A percentile compares a stretch with the other conserved stretches of the same genome.
Conservation (phyloP, 768 basidiomycete genomes). For the Lentinula boryana region DNA sequence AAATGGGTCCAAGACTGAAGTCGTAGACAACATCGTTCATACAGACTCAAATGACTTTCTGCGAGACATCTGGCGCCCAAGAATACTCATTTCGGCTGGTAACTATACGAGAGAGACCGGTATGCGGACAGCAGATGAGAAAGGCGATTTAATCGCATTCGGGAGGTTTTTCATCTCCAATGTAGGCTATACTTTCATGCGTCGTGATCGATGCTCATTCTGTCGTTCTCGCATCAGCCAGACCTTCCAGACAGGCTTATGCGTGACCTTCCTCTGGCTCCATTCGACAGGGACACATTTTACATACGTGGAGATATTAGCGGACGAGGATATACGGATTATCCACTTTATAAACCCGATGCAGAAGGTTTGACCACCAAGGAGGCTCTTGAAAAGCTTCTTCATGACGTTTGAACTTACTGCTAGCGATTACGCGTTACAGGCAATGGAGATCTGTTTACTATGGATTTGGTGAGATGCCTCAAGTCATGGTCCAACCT, state of each 20-base stretch:
- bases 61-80: slow-evolving; percentile 28
- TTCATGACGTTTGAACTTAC: background rate
- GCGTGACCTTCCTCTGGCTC: slow-evolving; percentile 17
- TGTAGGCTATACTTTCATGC: slow-evolving; percentile 19
- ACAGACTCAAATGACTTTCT: slow-evolving; percentile 27
- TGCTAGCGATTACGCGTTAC: background rate
- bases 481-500: background rate
- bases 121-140: slow-evolving; percentile 21
- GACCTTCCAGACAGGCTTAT: slow-evolving; percentile 25
- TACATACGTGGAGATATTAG: slow-evolving; percentile 14
- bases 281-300: slow-evolving; percentile 20
- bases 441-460: background rate
- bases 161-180: slow-evolving; percentile 32
- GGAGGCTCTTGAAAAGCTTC: background rate
- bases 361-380: background rate
- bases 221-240: slow-evolving; percentile 15
- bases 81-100: slow-evolving; percentile 27
- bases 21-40: background rate
- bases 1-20: slow-evolving; percentile 8
- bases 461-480: background rate
- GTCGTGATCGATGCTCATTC: background rate
- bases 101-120: slow-evolving; percentile 26
- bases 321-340: slow-evolving; percentile 24
- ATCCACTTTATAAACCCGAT: slow-evolving; percentile 12
- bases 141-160: slow-evolving; percentile 27